Percentiles rank a stretch among this genome's conserved stretches.
phyloP scores from a whole-genome alignment of 495 filamentous ascomycete genomes.

The Aspergillus mulundensis region DNA sequence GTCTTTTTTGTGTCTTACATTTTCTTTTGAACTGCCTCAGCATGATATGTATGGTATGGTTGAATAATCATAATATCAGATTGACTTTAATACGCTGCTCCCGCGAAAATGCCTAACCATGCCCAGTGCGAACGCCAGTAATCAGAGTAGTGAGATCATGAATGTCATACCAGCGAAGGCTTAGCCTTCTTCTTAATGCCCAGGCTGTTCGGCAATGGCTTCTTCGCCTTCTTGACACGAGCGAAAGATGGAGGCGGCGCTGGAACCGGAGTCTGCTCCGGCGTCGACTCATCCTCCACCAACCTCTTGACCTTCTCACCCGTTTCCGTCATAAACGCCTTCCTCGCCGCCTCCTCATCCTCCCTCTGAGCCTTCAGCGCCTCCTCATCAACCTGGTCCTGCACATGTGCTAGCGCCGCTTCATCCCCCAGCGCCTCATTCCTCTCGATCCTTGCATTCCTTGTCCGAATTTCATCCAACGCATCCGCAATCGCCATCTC shows the following conservation, averaged over 20 bases:
- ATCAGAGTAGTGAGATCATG: neutral
- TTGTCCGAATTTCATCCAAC: conserved; percentile 85
- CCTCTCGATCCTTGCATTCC: conserved; percentile 83
- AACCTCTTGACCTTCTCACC: conserved; percentile 51
- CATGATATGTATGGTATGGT: conserved; percentile 3
- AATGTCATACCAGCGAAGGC: conserved; percentile 41
- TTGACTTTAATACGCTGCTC: neutral
- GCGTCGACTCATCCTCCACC: conserved; percentile 38
- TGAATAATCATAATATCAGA: conserved; percentile 9
- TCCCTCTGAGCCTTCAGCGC: conserved; percentile 66
- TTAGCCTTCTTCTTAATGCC: conserved; percentile 86
- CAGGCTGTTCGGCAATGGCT: conserved; percentile 62
- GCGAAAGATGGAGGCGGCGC: conserved; percentile 64
- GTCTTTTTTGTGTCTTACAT: conserved; percentile 12
- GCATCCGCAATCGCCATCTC: conserved; percentile 98
- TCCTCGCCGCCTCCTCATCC: conserved; percentile 77
- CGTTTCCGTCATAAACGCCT: conserved; percentile 66
- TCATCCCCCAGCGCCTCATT: conserved; percentile 55
- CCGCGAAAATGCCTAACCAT: neutral
- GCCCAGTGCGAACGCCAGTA: conserved; percentile 2
- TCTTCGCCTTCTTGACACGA: conserved; percentile 77
- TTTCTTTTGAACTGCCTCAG: conserved; percentile 4
- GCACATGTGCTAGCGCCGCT: conserved; percentile 40
- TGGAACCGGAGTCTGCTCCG: conserved; percentile 28
- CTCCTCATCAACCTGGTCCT: conserved; percentile 51